Conservation (phyloP, 2,329 filamentous ascomycete species). For the Curvularia lunata region DNA sequence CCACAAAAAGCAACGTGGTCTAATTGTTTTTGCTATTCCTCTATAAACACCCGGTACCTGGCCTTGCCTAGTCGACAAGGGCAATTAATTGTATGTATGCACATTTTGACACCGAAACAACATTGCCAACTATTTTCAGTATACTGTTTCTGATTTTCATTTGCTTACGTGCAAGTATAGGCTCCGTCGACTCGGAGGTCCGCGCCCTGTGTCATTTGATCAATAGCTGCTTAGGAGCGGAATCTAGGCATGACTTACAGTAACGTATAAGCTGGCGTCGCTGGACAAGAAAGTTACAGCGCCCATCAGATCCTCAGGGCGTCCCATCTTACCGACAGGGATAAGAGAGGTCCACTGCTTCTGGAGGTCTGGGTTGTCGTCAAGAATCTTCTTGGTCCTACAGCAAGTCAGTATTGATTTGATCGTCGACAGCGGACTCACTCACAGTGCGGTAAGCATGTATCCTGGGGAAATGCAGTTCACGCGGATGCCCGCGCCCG, state of each 20-base stretch:
- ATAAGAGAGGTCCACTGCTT: constrained; percentile 91
- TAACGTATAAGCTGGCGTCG: constrained; percentile 64
- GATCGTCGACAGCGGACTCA: constrained; percentile 14
- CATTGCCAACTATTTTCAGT: background rate
- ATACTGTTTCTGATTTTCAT: too few relatives aligned
- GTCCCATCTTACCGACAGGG: constrained; percentile 91
- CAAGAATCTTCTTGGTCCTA: constrained; percentile 91
- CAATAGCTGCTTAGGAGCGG: constrained; percentile 30
- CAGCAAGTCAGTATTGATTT: constrained; percentile 20
- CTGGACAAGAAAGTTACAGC: constrained; percentile 86
- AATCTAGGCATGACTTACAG: constrained; percentile 24
- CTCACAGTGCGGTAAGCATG: constrained; percentile 92
- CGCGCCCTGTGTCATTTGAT: constrained; percentile 57
- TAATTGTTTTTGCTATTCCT: background rate
- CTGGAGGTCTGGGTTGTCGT: constrained; percentile 89
- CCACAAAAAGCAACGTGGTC: background rate
- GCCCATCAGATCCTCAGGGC: constrained; percentile 90
- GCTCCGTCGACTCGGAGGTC: constrained; percentile 85
- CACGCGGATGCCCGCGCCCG: constrained; percentile 82
- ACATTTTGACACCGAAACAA: background rate
- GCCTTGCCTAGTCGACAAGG: background rate
- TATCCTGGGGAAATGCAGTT: constrained; percentile 97
- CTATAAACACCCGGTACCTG: background rate
- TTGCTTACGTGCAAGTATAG: constrained; percentile 74
- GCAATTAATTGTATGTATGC: background rate